Conservation (phyloP, 2,329 filamentous ascomycete species). For the Scedosporium dehoogii region DNA sequence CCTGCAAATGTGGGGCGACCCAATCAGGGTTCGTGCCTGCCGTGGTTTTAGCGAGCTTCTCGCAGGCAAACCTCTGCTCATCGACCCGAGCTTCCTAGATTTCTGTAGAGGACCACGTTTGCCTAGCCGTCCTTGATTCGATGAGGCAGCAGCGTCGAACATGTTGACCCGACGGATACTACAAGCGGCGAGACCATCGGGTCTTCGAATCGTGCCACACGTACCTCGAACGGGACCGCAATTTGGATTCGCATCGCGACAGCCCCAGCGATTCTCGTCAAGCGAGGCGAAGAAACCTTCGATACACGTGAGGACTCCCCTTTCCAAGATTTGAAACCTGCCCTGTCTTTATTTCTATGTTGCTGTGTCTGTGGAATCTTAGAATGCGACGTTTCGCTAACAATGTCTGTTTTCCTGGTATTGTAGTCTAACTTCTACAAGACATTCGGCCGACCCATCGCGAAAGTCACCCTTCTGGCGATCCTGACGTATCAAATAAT, state of each 20-base stretch:
- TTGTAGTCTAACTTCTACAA: constrained; percentile 56
- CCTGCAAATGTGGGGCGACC: not conserved
- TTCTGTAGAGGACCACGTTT: not conserved
- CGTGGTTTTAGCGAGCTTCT: constrained; percentile 4
- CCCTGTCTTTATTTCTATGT: not conserved
- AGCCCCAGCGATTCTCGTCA: not conserved
- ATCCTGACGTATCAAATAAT: constrained; percentile 69
- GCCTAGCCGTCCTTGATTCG: not conserved
- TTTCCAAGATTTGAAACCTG: no score
- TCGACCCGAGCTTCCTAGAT: not conserved
- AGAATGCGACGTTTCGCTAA: not conserved
- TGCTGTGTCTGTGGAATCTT: not conserved
- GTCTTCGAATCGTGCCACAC: not conserved
- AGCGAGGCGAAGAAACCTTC: not conserved
- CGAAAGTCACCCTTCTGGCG: constrained; percentile 64
- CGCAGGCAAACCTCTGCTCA: not conserved
- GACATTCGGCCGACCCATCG: constrained; percentile 61
- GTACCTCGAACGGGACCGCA: not conserved
- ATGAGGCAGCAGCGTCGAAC: not conserved
- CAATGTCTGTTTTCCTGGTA: not conserved
- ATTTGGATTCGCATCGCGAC: not conserved
- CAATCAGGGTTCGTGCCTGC: not conserved
- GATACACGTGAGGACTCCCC: not conserved
- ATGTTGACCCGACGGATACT: not conserved
- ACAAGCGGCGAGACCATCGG: not conserved